Evolutionary conservation across 495 filamentous ascomycete species (phyloP).

Genomic region (Hamigera avellanea): DNA sequence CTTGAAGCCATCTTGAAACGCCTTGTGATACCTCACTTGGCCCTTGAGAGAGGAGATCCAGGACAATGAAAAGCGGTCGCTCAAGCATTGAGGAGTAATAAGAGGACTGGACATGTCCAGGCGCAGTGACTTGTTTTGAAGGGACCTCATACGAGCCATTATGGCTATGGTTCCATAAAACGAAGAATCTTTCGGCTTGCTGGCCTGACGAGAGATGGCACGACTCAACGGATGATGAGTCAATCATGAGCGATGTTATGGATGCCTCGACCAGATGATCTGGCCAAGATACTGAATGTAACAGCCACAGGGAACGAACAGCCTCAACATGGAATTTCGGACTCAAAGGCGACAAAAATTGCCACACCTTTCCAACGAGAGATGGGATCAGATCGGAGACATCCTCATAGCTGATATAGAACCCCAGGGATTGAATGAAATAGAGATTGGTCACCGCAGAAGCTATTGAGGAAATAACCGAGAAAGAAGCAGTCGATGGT

Average conservation of each 20-base stretch:
- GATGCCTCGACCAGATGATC: conserved; percentile 63
- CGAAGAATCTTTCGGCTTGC: conserved; percentile 46
- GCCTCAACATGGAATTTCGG: conserved; percentile 92
- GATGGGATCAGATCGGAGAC: conserved; percentile 54
- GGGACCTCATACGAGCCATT: conserved; percentile 46
- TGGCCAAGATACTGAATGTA: conserved; percentile 56
- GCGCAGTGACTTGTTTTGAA: conserved; percentile 37
- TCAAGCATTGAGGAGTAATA: conserved; percentile 56
- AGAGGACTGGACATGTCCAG: conserved; percentile 19
- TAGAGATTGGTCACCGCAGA: conserved; percentile 52
- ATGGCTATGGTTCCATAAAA: conserved; percentile 71
- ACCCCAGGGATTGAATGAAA: conserved; percentile 33
- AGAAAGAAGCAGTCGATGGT: conserved; percentile 24
- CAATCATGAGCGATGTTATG: conserved; percentile 61
- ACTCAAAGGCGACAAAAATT: conserved; percentile 61
- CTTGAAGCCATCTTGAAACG: conserved; percentile 73
- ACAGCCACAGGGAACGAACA: conserved; percentile 71
- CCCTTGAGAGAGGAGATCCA: conserved; percentile 68
- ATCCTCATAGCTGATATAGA: conserved; percentile 41
- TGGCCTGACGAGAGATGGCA: conserved; percentile 21
- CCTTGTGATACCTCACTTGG: conserved; percentile 63
- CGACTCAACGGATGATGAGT: conserved; percentile 17
- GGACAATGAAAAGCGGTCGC: conserved; percentile 67
- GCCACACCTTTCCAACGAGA: conserved; percentile 63
- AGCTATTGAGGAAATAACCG: conserved; percentile 45